These are phyloP conservation scores for Meredithiella fracta DNA, from an alignment of 2,329 filamentous ascomycete genomes.

Conservation along the genomic window DNA sequence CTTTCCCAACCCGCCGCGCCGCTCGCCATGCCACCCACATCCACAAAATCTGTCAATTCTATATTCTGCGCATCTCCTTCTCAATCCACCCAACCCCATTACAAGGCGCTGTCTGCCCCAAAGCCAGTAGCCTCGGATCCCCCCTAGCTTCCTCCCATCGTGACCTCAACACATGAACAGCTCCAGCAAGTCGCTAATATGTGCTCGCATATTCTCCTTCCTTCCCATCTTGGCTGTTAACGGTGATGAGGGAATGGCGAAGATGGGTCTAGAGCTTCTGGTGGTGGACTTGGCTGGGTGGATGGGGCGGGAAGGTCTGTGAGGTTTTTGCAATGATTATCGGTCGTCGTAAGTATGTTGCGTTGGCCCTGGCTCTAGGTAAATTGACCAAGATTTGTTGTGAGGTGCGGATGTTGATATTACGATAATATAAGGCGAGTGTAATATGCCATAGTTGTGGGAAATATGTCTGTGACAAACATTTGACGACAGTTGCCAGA, in stretches of 20 bases:
- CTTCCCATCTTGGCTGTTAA: neutral
- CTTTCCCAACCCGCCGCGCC: neutral
- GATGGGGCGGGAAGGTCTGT: neutral
- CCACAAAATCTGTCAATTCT: neutral
- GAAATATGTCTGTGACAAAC: too few relatives aligned
- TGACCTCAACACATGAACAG: neutral
- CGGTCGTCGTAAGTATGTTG: too few relatives aligned
- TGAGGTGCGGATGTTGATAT: too few relatives aligned
- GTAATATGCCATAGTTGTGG: too few relatives aligned
- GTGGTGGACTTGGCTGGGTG: neutral
- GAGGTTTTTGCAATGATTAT: too few relatives aligned
- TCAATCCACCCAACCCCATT: neutral
- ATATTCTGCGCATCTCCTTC: neutral
- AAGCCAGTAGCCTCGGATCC: neutral
- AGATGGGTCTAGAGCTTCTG: neutral
- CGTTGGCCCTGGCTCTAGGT: too few relatives aligned
- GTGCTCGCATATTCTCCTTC: neutral
- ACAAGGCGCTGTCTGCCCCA: neutral
- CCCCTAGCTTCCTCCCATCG: neutral
- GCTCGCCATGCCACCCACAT: neutral
- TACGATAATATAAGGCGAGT: too few relatives aligned
- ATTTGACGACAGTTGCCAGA: neutral
- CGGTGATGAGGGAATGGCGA: neutral
- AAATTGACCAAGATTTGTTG: too few relatives aligned
- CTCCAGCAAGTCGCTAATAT: neutral